Conservation (phyloP, 768 basidiomycete genomes). For the Cystobasidium tubakii region DNA sequence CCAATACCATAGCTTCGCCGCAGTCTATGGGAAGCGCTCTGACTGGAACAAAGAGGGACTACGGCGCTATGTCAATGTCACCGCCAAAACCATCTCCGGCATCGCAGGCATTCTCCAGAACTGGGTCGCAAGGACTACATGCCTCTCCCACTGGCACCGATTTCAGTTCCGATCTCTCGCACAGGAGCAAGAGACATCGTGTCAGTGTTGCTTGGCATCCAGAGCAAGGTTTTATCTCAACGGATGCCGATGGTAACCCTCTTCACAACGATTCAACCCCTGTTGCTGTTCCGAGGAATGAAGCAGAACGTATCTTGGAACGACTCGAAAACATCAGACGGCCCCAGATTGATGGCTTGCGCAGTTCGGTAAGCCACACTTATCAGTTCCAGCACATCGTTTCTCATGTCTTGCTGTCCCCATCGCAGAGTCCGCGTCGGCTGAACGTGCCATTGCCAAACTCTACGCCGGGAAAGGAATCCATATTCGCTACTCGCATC, state of each 20-base stretch:
- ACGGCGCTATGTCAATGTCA: neutral
- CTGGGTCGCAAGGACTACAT: neutral
- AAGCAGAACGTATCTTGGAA: constrained; percentile 23
- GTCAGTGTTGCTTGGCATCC: constrained; percentile 25
- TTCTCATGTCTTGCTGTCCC: too few species aligned
- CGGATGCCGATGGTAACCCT: constrained; percentile 5
- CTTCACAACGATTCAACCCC: neutral
- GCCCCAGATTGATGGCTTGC: constrained; percentile 17
- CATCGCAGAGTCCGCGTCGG: constrained; percentile 23
- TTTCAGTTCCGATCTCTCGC: constrained; percentile 9
- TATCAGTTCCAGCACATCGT: too few species aligned
- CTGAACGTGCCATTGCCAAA: constrained; percentile 28
- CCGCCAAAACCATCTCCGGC: constrained; percentile 18
- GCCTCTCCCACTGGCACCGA: constrained; percentile 20
- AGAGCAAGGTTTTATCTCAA: constrained; percentile 8
- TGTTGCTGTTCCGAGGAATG: constrained; percentile 10
- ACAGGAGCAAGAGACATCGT: constrained; percentile 12
- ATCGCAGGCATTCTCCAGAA: neutral
- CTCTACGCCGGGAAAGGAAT: neutral
- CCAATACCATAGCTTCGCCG: neutral
- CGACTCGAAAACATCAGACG: constrained; percentile 19
- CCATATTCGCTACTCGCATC: constrained; percentile 31
- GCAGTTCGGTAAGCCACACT: constrained; percentile 22
- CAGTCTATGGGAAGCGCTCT: constrained; percentile 15
- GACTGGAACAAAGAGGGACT: neutral